Evolutionary conservation across 1,284 basidiomycete genomes (phyloP).

Genomic region (Golubevia sp.): DNA sequence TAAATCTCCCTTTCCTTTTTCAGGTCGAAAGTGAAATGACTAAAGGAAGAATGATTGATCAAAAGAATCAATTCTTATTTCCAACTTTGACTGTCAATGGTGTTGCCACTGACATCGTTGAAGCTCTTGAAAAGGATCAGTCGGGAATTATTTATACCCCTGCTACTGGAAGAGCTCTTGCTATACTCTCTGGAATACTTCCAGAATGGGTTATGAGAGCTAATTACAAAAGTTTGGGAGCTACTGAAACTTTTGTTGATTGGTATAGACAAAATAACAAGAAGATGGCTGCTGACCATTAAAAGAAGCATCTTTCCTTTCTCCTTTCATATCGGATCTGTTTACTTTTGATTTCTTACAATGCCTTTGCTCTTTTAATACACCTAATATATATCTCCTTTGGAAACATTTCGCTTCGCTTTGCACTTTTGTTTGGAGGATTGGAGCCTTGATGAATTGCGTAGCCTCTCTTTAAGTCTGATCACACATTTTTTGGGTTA

Average conservation of each 20-base stretch:
- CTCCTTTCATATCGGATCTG: no score
- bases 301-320: no score
- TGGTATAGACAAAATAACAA: slow-evolving; percentile 21
- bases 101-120: slow-evolving; percentile 27
- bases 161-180: slow-evolving; percentile 19
- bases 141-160: slow-evolving; percentile 30
- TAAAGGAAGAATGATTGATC: slow-evolving; percentile 31
- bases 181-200: slow-evolving; percentile 15
- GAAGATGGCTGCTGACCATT: slow-evolving; percentile 15
- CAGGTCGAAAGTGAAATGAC: slow-evolving; percentile 37
- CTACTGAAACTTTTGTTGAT: slow-evolving; percentile 21
- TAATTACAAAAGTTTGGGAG: slow-evolving; percentile 7
- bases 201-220: slow-evolving; percentile 18
- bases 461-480: no score
- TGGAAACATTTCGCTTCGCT: no score
- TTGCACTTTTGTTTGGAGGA: no score
- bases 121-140: slow-evolving; percentile 25
- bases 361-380: no score
- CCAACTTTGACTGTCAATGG: slow-evolving; percentile 34
- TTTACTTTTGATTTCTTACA: no score
- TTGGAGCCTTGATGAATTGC: no score
- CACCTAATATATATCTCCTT: no score
- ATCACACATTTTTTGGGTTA: no score
- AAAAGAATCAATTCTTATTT: slow-evolving; percentile 27
- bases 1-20: not conserved